phyloP scores from a whole-genome alignment of 192 early-diverging fungal species.

The Coemansia sp. region DNA sequence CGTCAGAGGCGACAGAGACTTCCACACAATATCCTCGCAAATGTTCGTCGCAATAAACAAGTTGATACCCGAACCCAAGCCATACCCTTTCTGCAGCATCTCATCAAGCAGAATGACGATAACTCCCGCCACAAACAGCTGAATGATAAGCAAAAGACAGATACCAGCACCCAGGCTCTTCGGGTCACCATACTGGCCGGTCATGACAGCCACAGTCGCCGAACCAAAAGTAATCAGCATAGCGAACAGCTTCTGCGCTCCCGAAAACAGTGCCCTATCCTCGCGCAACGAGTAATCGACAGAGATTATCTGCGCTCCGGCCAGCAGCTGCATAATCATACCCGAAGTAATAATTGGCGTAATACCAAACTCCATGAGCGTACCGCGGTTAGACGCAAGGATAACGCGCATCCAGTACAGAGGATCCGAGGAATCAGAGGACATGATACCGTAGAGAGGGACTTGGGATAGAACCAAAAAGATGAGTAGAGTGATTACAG shows the following conservation, averaged over 20 bases:
- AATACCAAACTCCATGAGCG: slow-evolving; percentile 99
- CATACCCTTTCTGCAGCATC: slow-evolving; percentile 99
- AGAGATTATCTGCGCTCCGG: slow-evolving; percentile 98
- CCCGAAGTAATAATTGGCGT: slow-evolving; percentile 99
- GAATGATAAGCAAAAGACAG: slow-evolving; percentile 93
- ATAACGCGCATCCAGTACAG: slow-evolving; percentile 99
- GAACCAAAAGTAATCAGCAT: slow-evolving; percentile 99
- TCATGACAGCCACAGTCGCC: slow-evolving; percentile 97
- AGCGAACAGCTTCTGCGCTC: slow-evolving; percentile 98
- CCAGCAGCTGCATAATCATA: slow-evolving; percentile 99
- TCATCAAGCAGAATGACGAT: slow-evolving; percentile 99
- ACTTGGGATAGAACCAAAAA: slow-evolving; percentile 99
- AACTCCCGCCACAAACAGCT: slow-evolving; percentile 95
- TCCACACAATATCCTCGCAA: slow-evolving; percentile 99
- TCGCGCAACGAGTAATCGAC: slow-evolving; percentile 99
- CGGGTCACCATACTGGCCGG: slow-evolving; percentile 96
- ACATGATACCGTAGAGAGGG: slow-evolving; percentile 99
- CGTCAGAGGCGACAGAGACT: slow-evolving; percentile 96
- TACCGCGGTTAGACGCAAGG: slow-evolving; percentile 99
- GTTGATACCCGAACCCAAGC: slow-evolving; percentile 98
- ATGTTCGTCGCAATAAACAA: slow-evolving; percentile 99
- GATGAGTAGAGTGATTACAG: slow-evolving; percentile 98
- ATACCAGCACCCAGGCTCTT: slow-evolving; percentile 97
- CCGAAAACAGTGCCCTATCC: slow-evolving; percentile 97
- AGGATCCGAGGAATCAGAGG: slow-evolving; percentile 96